Conservation (phyloP, 345 rosid species). For the Moringa oleifera region DNA sequence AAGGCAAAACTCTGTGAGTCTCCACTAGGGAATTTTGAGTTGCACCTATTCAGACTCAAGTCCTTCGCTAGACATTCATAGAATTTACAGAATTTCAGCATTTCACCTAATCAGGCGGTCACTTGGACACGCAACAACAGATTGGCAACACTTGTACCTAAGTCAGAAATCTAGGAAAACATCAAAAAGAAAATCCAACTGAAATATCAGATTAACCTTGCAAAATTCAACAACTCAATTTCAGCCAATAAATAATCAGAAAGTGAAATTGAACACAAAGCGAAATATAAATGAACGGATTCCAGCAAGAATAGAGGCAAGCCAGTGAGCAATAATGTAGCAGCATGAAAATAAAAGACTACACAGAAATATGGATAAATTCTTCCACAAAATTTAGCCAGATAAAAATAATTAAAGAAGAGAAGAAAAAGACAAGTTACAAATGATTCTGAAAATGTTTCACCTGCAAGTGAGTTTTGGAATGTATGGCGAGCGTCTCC, state of each 20-base stretch:
- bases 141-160: not conserved
- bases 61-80: no score
- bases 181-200: not conserved
- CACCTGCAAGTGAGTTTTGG: slow-evolving; percentile 73
- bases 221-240: not conserved
- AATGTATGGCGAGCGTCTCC: slow-evolving; percentile 58
- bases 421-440: not conserved
- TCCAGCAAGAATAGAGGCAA: not conserved
- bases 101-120: no score
- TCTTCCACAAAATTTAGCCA: not conserved
- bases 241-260: not conserved
- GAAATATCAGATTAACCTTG: no score
- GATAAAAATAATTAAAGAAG: not conserved
- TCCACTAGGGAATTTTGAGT: no score
- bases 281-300: slow-evolving; percentile 2
- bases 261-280: not conserved
- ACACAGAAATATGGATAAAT: not conserved
- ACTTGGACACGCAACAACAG: no score
- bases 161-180: not conserved
- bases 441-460: not conserved
- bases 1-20: no score
- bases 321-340: slow-evolving; percentile 5
- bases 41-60: no score
- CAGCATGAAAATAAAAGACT: not conserved
- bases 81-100: not conserved